Evolutionary conservation across 208 protist genomes (phyloP), one percentile per base, ranked within the genome.

Genomic region (Angomonas deanei): DNA sequence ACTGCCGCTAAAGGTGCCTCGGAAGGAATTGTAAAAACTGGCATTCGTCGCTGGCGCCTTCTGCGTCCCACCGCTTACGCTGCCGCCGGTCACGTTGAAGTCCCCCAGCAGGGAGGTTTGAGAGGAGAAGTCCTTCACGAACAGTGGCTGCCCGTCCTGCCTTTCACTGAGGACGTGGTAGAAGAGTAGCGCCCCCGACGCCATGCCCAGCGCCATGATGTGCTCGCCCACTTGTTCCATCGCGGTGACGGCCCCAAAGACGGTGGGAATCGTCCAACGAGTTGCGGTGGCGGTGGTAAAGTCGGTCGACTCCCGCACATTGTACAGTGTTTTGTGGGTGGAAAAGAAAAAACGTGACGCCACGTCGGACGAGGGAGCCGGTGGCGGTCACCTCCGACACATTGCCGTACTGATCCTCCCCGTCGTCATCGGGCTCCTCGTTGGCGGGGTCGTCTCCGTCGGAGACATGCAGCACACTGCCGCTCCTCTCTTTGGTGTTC

Each of bases 141-240:
- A 91, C 34, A 89, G 77, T 26, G 80, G 68, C 1, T 82, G 78
- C n/a, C 88, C 84, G 28, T 88, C 84, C 67, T 91, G 82, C 8
- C 74, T 46, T 34, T 87, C 88, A n/a, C 77, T 80, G 30, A 91
- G 66, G 0, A 91, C 68, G 60, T 91, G 80, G 68, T 85, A 94
- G 50, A 90, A 81, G 21, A 91, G 56, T 1, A 94, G 59, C 17
- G 88, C 84, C 19, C 88, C 88, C 6, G 79, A 81, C 8, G 76
- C 72, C 10, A 82, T 90, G 47, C 78, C 84, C 64, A 82, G 90
- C 1, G 72, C 84, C n/a, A 91, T 46, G 58, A 81, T 70, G 31
- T 93, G 82, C 52, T 69, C 56, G 2, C 72, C 75, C 13, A 88
- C 61, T 46, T 88, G 79, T 34, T 72, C 36, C 28, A 93, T 71